phyloP scores from a whole-genome alignment of 2,329 filamentous ascomycete genomes.

The Stagonosporopsis rhizophila region DNA sequence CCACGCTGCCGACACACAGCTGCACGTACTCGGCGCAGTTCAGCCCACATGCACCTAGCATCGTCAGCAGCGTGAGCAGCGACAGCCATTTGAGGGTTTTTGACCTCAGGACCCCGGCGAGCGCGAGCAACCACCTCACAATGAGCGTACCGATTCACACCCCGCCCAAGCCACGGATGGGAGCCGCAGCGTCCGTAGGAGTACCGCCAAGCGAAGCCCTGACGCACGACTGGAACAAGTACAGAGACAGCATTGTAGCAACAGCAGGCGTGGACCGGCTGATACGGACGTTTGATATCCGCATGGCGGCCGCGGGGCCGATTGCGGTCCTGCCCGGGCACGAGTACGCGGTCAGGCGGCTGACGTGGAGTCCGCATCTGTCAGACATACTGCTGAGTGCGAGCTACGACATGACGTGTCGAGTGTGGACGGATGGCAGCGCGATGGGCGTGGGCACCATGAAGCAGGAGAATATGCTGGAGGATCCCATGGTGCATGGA shows the following conservation, averaged over 20 bases:
- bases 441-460: constrained; percentile 51
- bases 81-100: constrained; percentile 91
- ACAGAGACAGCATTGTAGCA: constrained; percentile 82
- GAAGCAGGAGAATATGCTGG: constrained; percentile 44
- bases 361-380: constrained; percentile 95
- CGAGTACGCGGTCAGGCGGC: constrained; percentile 83
- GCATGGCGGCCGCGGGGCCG: constrained; percentile 76
- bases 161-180: constrained; percentile 61
- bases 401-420: constrained; percentile 97
- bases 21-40: constrained; percentile 96
- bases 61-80: constrained; percentile 86
- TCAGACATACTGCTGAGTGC: constrained; percentile 85
- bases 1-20: constrained; percentile 87
- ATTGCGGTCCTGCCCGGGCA: constrained; percentile 80
- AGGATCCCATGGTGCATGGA: constrained; percentile 50
- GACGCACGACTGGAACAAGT: constrained; percentile 99
- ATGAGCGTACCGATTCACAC: constrained; percentile 84
- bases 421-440: constrained; percentile 88
- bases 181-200: constrained; percentile 48
- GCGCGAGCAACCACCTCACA: constrained; percentile 85
- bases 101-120: constrained; percentile 86
- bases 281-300: constrained; percentile 89
- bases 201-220: constrained; percentile 80
- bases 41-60: constrained; percentile 82
- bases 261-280: constrained; percentile 87